Percentiles rank a stretch among this genome's conserved stretches.
These are phyloP conservation scores for Diaporthe ampelina DNA, from an alignment of 2,329 filamentous ascomycete genomes.

Conservation along the genomic window DNA sequence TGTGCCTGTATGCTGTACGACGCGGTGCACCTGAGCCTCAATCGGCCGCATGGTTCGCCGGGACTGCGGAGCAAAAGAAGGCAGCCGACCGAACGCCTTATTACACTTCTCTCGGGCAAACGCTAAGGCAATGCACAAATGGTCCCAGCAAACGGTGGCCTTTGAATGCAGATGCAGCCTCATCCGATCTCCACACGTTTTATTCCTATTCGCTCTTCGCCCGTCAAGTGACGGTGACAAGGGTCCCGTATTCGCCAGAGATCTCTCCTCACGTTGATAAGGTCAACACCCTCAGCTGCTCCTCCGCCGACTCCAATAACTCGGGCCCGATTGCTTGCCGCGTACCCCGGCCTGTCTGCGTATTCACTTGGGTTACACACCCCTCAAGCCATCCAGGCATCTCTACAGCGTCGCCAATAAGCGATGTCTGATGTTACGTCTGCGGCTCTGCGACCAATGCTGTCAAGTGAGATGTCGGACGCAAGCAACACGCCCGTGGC, in stretches of 20 bases:
- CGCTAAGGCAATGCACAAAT: constrained; percentile 28
- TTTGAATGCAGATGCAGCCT: constrained; percentile 2
- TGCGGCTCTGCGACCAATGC: constrained; percentile 20
- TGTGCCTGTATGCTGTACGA: constrained; percentile 22
- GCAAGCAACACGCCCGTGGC: background rate
- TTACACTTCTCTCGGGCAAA: constrained; percentile 21
- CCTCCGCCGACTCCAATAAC: background rate
- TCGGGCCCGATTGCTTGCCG: background rate
- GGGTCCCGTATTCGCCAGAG: constrained; percentile 20
- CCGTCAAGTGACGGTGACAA: background rate
- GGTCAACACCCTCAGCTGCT: constrained; percentile 6
- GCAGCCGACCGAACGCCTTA: constrained; percentile 7
- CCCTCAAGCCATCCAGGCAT: constrained; percentile 10
- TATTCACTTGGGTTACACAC: background rate
- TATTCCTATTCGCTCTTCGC: background rate
- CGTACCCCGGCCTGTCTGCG: too few species aligned
- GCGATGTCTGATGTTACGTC: background rate
- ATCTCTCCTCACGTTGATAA: constrained; percentile 14
- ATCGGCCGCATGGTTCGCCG: constrained; percentile 23
- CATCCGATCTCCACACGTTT: background rate
- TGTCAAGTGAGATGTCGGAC: background rate
- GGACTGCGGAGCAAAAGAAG: background rate
- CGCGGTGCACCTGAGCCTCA: constrained; percentile 18
- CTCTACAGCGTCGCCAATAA: background rate
- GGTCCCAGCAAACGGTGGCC: background rate